These are phyloP conservation scores for Sistotremastrum niveocremeum DNA, from an alignment of 768 basidiomycete species.

Conservation along the genomic window DNA sequence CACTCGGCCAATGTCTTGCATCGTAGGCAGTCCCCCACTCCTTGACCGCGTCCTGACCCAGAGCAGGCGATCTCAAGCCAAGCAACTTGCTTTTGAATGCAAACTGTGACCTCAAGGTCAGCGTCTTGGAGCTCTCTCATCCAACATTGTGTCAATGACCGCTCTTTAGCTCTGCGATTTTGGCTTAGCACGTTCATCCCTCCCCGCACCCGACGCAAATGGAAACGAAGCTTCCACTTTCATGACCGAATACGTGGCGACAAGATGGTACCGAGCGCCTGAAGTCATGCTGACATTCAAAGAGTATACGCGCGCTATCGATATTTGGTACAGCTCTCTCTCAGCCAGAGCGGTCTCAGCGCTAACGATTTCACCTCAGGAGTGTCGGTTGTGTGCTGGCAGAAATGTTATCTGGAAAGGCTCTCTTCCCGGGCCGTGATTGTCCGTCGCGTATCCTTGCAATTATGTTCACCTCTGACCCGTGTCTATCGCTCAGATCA, in stretches of 20 bases:
- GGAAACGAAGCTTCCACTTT: conserved; percentile 68
- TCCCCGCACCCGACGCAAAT: conserved; percentile 50
- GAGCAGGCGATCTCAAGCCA: conserved; percentile 65
- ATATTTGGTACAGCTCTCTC: conserved; percentile 42
- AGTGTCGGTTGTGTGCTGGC: conserved; percentile 78
- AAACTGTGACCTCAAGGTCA: conserved; percentile 89
- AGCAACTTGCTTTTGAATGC: conserved; percentile 92
- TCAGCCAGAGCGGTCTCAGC: no score
- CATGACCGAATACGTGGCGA: conserved; percentile 93
- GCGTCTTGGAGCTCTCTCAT: conserved; percentile 5
- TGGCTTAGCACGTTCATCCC: conserved; percentile 71
- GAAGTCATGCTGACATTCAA: conserved; percentile 99
- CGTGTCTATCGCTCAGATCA: conserved; percentile 46
- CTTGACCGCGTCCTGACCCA: no score
- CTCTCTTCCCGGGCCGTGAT: conserved; percentile 90
- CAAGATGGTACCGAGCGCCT: conserved; percentile 95
- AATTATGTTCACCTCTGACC: conserved; percentile 3
- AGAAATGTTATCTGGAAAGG: conserved; percentile 86
- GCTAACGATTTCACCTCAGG: no score
- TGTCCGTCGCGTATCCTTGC: conserved; percentile 36
- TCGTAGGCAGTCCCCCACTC: conserved; percentile 20
- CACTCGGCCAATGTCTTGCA: conserved; percentile 93
- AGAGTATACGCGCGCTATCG: conserved; percentile 81
- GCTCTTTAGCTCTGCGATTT: conserved; percentile 62
- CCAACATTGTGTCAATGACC: conserved; percentile 4